Conservation (phyloP, 139 green algal species). For the Chlamydomonas schloesseri region DNA sequence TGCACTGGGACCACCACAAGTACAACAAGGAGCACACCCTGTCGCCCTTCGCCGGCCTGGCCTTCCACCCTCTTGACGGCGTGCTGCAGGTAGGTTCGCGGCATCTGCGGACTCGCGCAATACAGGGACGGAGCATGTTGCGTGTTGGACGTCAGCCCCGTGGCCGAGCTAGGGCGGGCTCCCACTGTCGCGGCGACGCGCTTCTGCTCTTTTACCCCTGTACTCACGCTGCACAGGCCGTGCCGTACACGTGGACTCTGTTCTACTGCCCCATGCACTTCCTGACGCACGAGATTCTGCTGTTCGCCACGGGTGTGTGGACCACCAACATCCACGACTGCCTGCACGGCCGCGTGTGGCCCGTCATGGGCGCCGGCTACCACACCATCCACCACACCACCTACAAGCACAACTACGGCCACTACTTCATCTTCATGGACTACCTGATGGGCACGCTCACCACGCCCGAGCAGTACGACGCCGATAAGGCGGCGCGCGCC, state of each 20-base stretch:
- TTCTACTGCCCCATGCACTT: constrained; percentile 93
- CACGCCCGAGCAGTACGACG: constrained; percentile 65
- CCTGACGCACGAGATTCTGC: constrained; percentile 92
- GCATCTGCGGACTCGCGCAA: not conserved
- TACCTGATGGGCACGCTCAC: constrained; percentile 82
- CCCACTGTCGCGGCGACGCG: no score
- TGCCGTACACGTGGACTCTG: constrained; percentile 87
- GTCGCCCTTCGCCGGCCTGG: constrained; percentile 94
- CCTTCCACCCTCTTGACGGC: constrained; percentile 93
- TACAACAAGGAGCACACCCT: constrained; percentile 99
- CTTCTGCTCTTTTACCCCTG: no score
- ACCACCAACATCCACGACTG: constrained; percentile 98
- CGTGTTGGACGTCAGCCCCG: no score
- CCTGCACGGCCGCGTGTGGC: constrained; percentile 84
- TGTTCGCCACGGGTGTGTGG: constrained; percentile 95
- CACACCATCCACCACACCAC: constrained; percentile 97
- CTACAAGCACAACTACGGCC: constrained; percentile 96
- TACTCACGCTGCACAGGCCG: constrained; percentile 67
- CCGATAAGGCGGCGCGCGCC: not conserved
- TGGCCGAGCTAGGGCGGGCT: no score
- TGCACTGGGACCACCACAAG: constrained; percentile 94
- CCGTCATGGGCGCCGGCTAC: constrained; percentile 96
- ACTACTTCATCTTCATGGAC: constrained; percentile 95
- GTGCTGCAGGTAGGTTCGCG: constrained; percentile 58
- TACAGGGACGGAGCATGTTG: no score